These are phyloP conservation scores for Cryphonectria parasitica DNA, from an alignment of 2,329 filamentous ascomycete genomes.

Conservation along the genomic window DNA sequence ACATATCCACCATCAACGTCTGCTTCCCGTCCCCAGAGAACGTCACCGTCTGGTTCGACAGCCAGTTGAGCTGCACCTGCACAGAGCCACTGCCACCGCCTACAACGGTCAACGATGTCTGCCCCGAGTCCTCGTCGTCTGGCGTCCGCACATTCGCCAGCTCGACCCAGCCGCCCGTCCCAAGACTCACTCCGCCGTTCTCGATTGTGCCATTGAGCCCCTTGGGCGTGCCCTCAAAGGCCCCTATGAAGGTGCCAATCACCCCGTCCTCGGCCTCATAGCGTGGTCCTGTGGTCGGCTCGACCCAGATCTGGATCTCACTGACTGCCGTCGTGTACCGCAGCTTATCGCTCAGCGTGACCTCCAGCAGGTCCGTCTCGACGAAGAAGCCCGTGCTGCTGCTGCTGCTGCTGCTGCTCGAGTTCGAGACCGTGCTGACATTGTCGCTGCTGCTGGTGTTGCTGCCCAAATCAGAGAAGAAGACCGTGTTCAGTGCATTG, in stretches of 20 bases:
- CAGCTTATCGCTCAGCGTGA: conserved; percentile 4
- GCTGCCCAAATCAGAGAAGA: neutral
- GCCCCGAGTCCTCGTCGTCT: neutral
- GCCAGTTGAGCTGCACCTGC: conserved; percentile 4
- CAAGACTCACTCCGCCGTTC: neutral
- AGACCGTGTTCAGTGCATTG: neutral
- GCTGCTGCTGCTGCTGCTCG: neutral
- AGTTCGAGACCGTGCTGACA: neutral
- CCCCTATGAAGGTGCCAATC: neutral
- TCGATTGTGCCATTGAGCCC: neutral
- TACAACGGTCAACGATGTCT: neutral
- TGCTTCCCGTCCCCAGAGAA: neutral
- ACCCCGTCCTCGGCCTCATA: conserved; percentile 12
- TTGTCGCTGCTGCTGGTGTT: neutral
- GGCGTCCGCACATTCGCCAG: neutral
- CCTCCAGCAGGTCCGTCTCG: neutral
- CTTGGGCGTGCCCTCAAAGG: neutral
- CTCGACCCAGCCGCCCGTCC: neutral
- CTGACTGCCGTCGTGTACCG: neutral
- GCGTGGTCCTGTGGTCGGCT: neutral
- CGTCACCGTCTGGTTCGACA: neutral
- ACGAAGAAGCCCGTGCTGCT: neutral
- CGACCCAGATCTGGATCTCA: conserved; percentile 1
- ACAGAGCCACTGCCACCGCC: neutral
- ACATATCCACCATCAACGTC: neutral